Evolutionary conservation across 2,329 filamentous ascomycete genomes (phyloP), one percentile per base, ranked within the genome.

Genomic region (Beauveria pseudobassiana): DNA sequence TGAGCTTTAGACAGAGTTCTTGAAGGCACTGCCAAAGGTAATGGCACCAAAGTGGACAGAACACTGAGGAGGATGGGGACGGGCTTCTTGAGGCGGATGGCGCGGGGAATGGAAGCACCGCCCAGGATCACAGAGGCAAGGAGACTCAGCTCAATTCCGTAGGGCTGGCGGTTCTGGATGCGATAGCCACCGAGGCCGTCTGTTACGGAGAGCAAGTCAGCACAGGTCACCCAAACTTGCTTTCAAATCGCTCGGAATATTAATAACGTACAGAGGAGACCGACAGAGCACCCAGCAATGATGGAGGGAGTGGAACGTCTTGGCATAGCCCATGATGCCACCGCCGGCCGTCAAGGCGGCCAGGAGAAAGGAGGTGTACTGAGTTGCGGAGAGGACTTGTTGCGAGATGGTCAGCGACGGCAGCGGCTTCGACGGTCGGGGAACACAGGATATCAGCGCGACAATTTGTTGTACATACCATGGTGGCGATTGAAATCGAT

Each of bases 251-350:
- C 34, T 38, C 34, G 34, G 34, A 16, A 38, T 38, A 38, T 14
- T 6, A 6, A n/a, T 46, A n/a, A 75, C 78, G 51, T 77, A 85
- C 82, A 86, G 20, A 86, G 73, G 16, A 81, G 67, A 55, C 95
- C 95, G 66, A 99, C 92, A 40, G 88, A 87, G 67, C 91, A 80
- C 58, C 95, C 95, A 16, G 95, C 95, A 14, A 85, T 86, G 67
- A 98, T 82, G 14, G 92, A 96, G 43, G 93, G 93, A 55, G 96
- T 74, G 26, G 93, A 98, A 63, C 91, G 85, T 95, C 73, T 88
- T 87, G 50, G 88, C 80, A 76, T 91, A 99, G 71, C 95, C 95
- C 71, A 90, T 89, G 63, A 90, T 88, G 66, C 95, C 95, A 69
- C 95, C 95, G 62, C 88, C 82, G 57, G 93, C 91, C 63, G 93